Base-by-base conservation (phyloP, 2,329 filamentous ascomycete genomes). In the Cladophialophora psammophila region DNA sequence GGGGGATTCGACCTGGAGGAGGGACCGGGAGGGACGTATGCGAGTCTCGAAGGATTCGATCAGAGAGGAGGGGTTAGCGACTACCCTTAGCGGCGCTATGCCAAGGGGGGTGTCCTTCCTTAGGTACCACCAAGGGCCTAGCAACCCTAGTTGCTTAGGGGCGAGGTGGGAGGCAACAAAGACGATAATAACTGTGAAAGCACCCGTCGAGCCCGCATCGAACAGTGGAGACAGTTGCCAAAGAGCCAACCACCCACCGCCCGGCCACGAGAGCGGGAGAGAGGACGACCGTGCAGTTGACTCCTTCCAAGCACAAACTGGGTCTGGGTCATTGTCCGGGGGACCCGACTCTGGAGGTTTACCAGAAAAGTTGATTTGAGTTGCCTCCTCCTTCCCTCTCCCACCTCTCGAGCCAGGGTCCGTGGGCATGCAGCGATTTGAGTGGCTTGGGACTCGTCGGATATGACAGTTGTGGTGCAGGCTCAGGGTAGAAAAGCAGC, bases 251-350 rank as follows among this genome's bases (percentile, higher is more conserved):
- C 34, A 40, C 36, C 36, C 1, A 40, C 36, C 36, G 12, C 15
- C 45, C 18, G 26, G 26, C 45, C 26, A 50, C 45, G 45, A 26
- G 45, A 50, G 45, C n/a, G 26, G 13, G 18, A 50, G 20, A 13
- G 45, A 50, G 45, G 45, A 65, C 63, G 63, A 40, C 63, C 63
- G 63, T 60, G 63, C 63, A 65, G 56, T 26, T 50, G 26, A 50
- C 12, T 20, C 36, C 45, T 40, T 10, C 56, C 5, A 15, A 55
- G 60, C 60, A 55, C 60, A 62, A 48, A 42, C 60, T 38, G 35
- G 53, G 31, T 20, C 45, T 50, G 45, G 45, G 18, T 50, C 7
- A 50, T 50, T 50, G 45, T 50, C 45, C 45, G 45, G 45, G 40
- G 45, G 45, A 50, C 45, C 45, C 18, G 45, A 50, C 45, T 50